A percentile compares a stretch with the other conserved stretches of the same genome.
Evolutionary conservation across 2,329 filamentous ascomycete species (phyloP).

Genomic region (Diplodia scrobiculata): DNA sequence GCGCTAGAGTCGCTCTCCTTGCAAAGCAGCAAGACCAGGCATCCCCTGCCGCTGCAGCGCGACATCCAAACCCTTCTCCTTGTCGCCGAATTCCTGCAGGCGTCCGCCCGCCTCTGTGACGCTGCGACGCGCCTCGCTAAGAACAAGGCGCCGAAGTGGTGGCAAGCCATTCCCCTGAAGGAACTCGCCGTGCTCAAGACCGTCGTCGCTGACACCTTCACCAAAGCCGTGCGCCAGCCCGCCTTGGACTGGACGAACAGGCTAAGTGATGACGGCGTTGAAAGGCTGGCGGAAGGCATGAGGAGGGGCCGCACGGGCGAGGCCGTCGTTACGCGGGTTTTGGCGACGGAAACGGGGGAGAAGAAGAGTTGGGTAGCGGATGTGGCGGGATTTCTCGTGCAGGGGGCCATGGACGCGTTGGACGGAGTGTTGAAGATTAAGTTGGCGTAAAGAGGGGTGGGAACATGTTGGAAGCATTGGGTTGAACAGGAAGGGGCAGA

Average conservation of each 20-base stretch:
- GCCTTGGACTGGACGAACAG: conserved; percentile 28
- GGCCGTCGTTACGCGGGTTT: neutral
- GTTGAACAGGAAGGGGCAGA: neutral
- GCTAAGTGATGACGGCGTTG: neutral
- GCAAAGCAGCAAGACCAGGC: neutral
- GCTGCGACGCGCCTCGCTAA: conserved; percentile 19
- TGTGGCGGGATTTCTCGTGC: conserved; percentile 7
- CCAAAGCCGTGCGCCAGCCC: neutral
- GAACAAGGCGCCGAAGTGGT: conserved; percentile 23
- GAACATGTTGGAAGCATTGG: neutral
- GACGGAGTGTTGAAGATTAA: conserved; percentile 25
- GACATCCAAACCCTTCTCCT: conserved; percentile 28
- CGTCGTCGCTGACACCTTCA: conserved; percentile 3
- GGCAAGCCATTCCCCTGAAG: conserved; percentile 11
- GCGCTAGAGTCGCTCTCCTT: conserved; percentile 2
- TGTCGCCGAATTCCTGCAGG: conserved; percentile 34
- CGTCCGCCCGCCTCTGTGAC: conserved; percentile 30
- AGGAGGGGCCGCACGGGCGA: conserved; percentile 8
- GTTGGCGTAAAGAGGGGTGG: neutral
- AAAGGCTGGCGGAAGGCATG: neutral
- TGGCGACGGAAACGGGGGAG: neutral
- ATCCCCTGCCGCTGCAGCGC: neutral
- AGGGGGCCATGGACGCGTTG: conserved; percentile 4
- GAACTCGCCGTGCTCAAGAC: conserved; percentile 6
- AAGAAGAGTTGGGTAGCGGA: neutral